Base-by-base conservation (phyloP, 305 asterid genomes). In the Fraxinus albicans region DNA sequence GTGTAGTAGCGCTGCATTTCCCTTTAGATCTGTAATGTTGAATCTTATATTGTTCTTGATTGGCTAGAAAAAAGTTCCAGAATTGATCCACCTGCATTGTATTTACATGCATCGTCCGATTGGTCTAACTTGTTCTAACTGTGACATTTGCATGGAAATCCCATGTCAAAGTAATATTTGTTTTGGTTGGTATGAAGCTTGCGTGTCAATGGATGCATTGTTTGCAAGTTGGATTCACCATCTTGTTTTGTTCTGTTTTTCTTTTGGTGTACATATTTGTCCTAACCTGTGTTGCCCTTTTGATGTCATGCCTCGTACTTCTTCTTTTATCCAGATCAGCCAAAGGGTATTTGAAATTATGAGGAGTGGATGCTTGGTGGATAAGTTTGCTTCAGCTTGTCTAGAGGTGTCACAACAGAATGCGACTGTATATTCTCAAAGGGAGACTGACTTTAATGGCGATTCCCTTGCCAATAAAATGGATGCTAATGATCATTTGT, bases 281-380 rank as follows among this genome's bases (percentile, higher is more conserved):
- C 77, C 38, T 79, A n/a, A 78, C 25, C 9, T 25, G 27, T 63
- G 42, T 7, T 23, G 31, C 70, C 73, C 81, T 74, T 83, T 44
- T 35, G 83, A 65, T 50, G 17, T 42, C 65, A 19, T 73, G 40
- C 55, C 27, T 73, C 77, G 13, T 36, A 70, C 25, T 63, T 80
- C 6, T 13, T 79, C 47, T 67, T 69, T 83, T 42, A 63, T 78
- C 53, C 97, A 96, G 99, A 93, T 96, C 77, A 94, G 98, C 87
- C 91, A 88, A 86, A 90, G 97, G 86, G 98, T 90, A 80, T 93
- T 96, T 74, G 97, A 93, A 84, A 88, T 88, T 85, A 86, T 91
- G 87, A 2, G 50, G 15, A 91, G 35, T 38, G 95, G 85, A 81
- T 86, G 78, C 82, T 60, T 81, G 38, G 90, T 79, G 73, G 93